Base-by-base conservation (phyloP, 1,284 basidiomycete species). In the Fistulinella cinereoalba region DNA sequence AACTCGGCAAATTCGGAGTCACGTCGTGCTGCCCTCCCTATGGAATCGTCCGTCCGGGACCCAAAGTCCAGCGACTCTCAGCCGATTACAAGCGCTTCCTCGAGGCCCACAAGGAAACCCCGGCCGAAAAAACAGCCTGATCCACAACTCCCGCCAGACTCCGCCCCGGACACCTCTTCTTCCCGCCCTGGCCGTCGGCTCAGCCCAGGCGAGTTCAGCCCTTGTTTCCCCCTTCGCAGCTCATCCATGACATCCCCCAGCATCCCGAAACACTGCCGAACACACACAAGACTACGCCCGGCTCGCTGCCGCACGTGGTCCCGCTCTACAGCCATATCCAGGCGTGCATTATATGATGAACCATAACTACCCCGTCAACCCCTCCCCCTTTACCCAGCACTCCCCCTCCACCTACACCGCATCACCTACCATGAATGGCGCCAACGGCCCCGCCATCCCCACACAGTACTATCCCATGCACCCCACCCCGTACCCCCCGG, bases 381-480 rank as follows among this genome's bases (percentile, higher is more conserved):
- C 79, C 45, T 73, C 82, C 22, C 76, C 77, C 16, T 85, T 78
- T 60, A 62, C 77, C 48, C 79, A 79, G 48, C 72, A 68, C 38
- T 56, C 56, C 8, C 69, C 78, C 45, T 62, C 73, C 16, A 41
- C 51, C 38, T 65, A 65, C 31, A 65, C 67, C 24, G 64, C 64
- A 27, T 70, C 66, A 18, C 66, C 73, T 21, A 67, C 75, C 11
- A 67, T 71, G 37, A 74, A 76, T 53, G 71, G 71, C 34, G 60
- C 71, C 53, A 66, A 52, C 53, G 62, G 70, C 18, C 70, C 76
- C 31, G 67, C 70, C 46, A 72, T 77, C 44, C 66, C 77, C 3
- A 57, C 70, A 42, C 73, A 70, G 56, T 84, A 83, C 62, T 84
- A 84, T 59, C 71, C 78, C n/a, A 73, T 81, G 54, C 77, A 77